Conservation (phyloP, 345 rosid genomes). For the Noccaea caerulescens region DNA sequence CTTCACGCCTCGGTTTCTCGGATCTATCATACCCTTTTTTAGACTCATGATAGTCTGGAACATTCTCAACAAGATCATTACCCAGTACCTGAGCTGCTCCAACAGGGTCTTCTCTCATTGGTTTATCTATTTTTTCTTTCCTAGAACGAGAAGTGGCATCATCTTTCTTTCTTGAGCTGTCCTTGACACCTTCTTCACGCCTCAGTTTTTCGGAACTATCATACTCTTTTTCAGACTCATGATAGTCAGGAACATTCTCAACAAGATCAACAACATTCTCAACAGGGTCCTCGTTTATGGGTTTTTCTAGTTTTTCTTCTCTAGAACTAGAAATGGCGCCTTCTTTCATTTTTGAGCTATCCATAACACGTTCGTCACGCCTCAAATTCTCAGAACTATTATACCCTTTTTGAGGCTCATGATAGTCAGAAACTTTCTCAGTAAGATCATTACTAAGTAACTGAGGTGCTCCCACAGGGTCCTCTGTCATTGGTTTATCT, state of each 20-base stretch:
- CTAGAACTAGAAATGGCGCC: conserved; percentile 38
- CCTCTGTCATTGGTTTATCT: conserved; percentile 31
- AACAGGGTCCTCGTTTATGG: conserved; percentile 33
- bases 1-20: conserved; percentile 42
- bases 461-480: conserved; percentile 37
- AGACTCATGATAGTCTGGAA: conserved; percentile 41
- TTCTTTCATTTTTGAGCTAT: conserved; percentile 42
- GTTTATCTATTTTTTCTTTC: conserved; percentile 27
- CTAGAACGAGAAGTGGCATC: conserved; percentile 39
- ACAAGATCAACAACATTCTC: conserved; percentile 26
- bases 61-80: conserved; percentile 43
- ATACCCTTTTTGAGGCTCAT: conserved; percentile 42
- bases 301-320: conserved; percentile 32
- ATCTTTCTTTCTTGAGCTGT: conserved; percentile 42
- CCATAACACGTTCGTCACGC: conserved; percentile 48
- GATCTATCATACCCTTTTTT: conserved; percentile 41
- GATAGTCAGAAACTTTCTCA: conserved; percentile 45
- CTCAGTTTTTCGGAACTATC: conserved; percentile 38
- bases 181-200: conserved; percentile 47
- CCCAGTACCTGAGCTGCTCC: conserved; percentile 38
- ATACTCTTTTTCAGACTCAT: conserved; percentile 43
- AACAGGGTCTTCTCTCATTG: conserved; percentile 32
- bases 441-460: conserved; percentile 29
- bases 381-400: conserved; percentile 42
- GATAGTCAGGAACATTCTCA: conserved; percentile 48